Evolutionary conservation across 1,284 basidiomycete species (phyloP).

Genomic region (Neonothopanus nambi): DNA sequence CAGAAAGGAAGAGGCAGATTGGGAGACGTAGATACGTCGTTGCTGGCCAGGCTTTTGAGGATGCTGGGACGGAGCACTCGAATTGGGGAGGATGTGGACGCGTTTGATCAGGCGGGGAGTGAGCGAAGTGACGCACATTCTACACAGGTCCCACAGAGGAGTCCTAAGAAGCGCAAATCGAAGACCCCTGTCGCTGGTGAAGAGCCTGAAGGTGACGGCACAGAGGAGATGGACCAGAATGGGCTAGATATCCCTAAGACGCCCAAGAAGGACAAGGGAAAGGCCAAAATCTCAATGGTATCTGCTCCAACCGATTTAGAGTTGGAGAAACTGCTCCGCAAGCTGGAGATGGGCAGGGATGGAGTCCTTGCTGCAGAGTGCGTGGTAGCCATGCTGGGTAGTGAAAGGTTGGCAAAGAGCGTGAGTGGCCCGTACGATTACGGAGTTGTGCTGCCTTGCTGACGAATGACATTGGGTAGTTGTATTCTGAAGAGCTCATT

Average conservation of each 20-base stretch:
- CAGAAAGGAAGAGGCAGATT: constrained; percentile 47
- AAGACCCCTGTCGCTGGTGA: constrained; percentile 30
- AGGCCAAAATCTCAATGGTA: neutral
- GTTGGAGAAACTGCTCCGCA: constrained; percentile 46
- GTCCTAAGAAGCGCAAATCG: constrained; percentile 32
- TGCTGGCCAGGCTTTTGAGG: constrained; percentile 67
- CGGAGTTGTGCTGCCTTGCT: neutral
- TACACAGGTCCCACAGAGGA: constrained; percentile 42
- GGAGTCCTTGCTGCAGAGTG: constrained; percentile 82
- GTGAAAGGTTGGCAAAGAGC: constrained; percentile 77
- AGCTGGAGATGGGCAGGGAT: constrained; percentile 62
- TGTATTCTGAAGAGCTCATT: constrained; percentile 92
- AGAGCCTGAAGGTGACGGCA: constrained; percentile 29
- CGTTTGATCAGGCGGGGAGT: constrained; percentile 45
- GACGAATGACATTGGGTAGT: constrained; percentile 38
- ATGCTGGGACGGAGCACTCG: constrained; percentile 76
- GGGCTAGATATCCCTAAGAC: constrained; percentile 15
- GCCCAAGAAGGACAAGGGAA: constrained; percentile 12
- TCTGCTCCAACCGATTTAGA: constrained; percentile 46
- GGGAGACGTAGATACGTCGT: constrained; percentile 62
- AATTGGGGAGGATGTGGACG: constrained; percentile 70
- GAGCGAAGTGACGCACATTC: constrained; percentile 34
- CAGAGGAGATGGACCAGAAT: constrained; percentile 19
- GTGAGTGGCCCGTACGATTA: constrained; percentile 50
- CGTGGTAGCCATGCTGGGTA: constrained; percentile 73